phyloP scores from a whole-genome alignment of 441 rosid genomes.

The Lepidium campestre region DNA sequence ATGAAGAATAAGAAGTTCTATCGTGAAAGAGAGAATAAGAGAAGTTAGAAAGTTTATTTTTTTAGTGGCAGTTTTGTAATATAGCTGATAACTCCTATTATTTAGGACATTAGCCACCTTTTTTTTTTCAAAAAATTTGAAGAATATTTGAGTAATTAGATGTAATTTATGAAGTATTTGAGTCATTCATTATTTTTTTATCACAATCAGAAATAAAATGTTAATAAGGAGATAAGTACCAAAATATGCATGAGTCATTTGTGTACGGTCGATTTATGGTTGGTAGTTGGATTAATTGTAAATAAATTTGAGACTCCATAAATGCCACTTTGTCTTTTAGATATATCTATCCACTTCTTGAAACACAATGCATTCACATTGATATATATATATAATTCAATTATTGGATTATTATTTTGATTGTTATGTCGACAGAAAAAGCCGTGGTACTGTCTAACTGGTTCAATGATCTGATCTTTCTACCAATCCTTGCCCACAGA shows the following conservation, averaged over 20 bases:
- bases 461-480: background rate
- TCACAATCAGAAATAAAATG: background rate
- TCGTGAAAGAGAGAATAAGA: no score
- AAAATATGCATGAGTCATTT: background rate
- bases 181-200: no score
- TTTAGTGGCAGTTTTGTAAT: no score
- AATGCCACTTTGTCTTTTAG: background rate
- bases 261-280: background rate
- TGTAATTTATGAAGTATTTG: no score
- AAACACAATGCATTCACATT: background rate
- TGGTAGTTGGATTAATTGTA: background rate
- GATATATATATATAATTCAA: background rate
- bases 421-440: background rate
- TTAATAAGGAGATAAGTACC: background rate
- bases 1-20: no score
- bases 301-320: background rate
- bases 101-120: no score
- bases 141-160: no score
- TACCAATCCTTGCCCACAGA: background rate
- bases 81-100: no score
- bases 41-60: no score
- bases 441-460: no score
- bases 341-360: background rate
- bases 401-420: background rate
- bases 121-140: no score